phyloP scores from a whole-genome alignment of 1,139 yeast species.

The Debaryomyces sp. region DNA sequence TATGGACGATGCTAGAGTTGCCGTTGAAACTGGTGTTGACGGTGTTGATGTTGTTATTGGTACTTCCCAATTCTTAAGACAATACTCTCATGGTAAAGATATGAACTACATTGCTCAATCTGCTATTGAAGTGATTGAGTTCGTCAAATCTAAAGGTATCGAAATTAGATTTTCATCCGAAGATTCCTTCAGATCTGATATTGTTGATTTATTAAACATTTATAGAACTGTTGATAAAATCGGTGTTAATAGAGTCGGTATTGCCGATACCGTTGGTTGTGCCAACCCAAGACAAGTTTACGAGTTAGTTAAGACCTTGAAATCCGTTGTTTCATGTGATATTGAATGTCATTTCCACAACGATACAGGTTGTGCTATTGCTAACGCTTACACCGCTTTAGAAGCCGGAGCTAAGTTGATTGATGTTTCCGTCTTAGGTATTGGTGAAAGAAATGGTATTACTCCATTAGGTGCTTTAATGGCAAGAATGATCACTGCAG shows the following conservation, averaged over 20 bases:
- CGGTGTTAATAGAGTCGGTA: slow-evolving; percentile 98
- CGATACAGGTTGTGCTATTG: slow-evolving; percentile 99
- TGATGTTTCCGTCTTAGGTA: slow-evolving; percentile 95
- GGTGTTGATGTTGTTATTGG: slow-evolving; percentile 99
- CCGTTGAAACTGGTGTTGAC: slow-evolving; percentile 97
- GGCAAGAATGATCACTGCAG: slow-evolving; percentile 99
- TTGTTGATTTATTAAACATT: slow-evolving; percentile 91
- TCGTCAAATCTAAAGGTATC: slow-evolving; percentile 94
- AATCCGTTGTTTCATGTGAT: slow-evolving; percentile 93
- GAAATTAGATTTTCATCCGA: slow-evolving; percentile 97
- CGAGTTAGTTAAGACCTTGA: slow-evolving; percentile 91
- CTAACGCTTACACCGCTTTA: slow-evolving; percentile 96
- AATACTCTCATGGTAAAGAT: slow-evolving; percentile 97
- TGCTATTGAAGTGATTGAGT: slow-evolving; percentile 96
- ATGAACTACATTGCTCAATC: slow-evolving; percentile 97
- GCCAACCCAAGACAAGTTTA: slow-evolving; percentile 99
- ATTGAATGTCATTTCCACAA: slow-evolving; percentile 99
- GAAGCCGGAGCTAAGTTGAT: slow-evolving; percentile 97
- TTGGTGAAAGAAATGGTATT: slow-evolving; percentile 99
- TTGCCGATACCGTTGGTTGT: slow-evolving; percentile 98
- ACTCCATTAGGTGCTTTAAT: slow-evolving; percentile 96
- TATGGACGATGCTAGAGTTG: slow-evolving; percentile 97
- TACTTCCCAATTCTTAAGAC: slow-evolving; percentile 92
- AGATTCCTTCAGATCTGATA: slow-evolving; percentile 96
- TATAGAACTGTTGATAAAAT: slow-evolving; percentile 96